These are phyloP conservation scores for Gillenia trifoliata DNA, from an alignment of 306 rosid genomes.

Conservation along the genomic window DNA sequence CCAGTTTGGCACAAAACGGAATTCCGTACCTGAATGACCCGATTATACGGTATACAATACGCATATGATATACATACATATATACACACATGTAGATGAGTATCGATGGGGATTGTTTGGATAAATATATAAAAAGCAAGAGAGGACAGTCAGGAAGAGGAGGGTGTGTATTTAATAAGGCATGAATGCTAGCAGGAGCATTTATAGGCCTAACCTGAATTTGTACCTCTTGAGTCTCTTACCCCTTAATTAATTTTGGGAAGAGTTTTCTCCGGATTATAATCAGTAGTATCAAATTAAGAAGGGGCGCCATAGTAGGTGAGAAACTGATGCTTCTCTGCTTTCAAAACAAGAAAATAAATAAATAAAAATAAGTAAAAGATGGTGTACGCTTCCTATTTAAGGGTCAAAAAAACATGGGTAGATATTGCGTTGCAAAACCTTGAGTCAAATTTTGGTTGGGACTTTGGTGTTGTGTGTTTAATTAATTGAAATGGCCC, in stretches of 20 bases:
- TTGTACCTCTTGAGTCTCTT: slow-evolving; percentile 23
- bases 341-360: not conserved
- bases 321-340: slow-evolving; percentile 38
- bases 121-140: not conserved
- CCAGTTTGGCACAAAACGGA: not conserved
- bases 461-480: not conserved
- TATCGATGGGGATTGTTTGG: not conserved
- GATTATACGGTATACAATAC: too few species aligned
- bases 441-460: not conserved
- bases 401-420: not conserved
- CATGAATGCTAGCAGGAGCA: slow-evolving; percentile 23
- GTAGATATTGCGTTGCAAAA: not conserved
- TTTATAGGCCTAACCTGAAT: slow-evolving; percentile 33
- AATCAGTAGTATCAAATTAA: slow-evolving; percentile 31
- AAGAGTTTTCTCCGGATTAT: slow-evolving; percentile 9
- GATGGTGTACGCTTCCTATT: not conserved
- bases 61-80: not conserved
- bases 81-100: not conserved
- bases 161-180: slow-evolving; percentile 13
- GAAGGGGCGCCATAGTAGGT: slow-evolving; percentile 46
- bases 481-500: not conserved
- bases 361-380: not conserved
- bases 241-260: slow-evolving; percentile 16
- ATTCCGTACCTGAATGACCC: not conserved
- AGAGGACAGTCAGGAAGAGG: slow-evolving; percentile 9